Percentiles rank a stretch among this genome's conserved stretches.
Evolutionary conservation across 2,329 filamentous ascomycete species (phyloP).

Genomic region (Talaromyces sp.): DNA sequence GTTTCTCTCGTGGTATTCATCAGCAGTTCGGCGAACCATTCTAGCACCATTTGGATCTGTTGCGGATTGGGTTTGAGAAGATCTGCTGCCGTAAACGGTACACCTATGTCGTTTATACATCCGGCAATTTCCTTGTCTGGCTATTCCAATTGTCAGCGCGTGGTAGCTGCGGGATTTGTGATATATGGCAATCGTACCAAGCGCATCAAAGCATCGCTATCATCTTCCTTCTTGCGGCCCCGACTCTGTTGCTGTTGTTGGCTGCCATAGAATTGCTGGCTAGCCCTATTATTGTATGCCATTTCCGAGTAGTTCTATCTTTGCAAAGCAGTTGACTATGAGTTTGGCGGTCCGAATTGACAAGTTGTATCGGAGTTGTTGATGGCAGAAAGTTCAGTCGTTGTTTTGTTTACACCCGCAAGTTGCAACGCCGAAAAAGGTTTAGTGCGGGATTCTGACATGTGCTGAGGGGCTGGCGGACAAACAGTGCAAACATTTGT

Average conservation of each 20-base stretch:
- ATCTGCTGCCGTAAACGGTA: constrained; percentile 81
- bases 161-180: not conserved
- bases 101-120: constrained; percentile 95
- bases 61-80: constrained; percentile 90
- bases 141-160: constrained; percentile 37
- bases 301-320: constrained; percentile 30
- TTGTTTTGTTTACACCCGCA: constrained; percentile 35
- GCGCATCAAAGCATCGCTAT: constrained; percentile 58
- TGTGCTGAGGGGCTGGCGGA: constrained; percentile 25
- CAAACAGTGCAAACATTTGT: constrained; percentile 41
- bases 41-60: constrained; percentile 95
- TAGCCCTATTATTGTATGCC: constrained; percentile 55
- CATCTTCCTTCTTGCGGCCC: constrained; percentile 56
- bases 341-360: not conserved
- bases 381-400: not conserved
- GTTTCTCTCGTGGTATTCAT: constrained; percentile 92
- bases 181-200: constrained; percentile 43
- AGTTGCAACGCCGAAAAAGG: constrained; percentile 23
- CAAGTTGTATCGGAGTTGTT: not conserved
- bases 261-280: constrained; percentile 50
- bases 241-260: constrained; percentile 44
- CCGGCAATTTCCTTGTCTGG: constrained; percentile 80
- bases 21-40: constrained; percentile 92
- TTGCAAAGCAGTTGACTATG: too few species aligned
- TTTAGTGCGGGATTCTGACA: constrained; percentile 34